These are phyloP conservation scores for Gaeumannomyces tritici DNA, from an alignment of 2,329 filamentous ascomycete genomes.

Conservation along the genomic window DNA sequence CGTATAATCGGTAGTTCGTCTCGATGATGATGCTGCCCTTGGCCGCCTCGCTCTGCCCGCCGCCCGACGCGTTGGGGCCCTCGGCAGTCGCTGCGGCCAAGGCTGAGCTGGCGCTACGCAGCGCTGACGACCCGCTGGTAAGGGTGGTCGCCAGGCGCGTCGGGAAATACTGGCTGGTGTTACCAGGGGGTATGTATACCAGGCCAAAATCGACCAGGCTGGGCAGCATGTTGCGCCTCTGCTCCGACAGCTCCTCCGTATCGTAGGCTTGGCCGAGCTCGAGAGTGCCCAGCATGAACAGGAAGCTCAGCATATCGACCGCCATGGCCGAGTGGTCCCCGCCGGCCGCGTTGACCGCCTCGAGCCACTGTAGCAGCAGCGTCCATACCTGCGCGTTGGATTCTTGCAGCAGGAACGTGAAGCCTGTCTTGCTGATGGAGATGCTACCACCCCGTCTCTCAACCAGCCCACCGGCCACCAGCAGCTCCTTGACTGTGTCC, in stretches of 20 bases:
- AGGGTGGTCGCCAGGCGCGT: conserved; percentile 91
- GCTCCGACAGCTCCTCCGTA: conserved; percentile 70
- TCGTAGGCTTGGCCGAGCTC: conserved; percentile 89
- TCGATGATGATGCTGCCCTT: conserved; percentile 91
- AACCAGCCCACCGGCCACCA: conserved; percentile 74
- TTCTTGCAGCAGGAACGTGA: conserved; percentile 89
- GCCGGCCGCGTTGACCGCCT: conserved; percentile 44
- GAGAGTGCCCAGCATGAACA: conserved; percentile 89
- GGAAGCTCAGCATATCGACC: conserved; percentile 89
- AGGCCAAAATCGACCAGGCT: conserved; percentile 89
- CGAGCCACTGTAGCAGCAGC: conserved; percentile 83
- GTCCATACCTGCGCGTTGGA: conserved; percentile 97
- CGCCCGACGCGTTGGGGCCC: conserved; percentile 35
- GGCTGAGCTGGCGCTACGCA: conserved; percentile 60
- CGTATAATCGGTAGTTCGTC: conserved; percentile 96
- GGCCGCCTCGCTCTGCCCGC: conserved; percentile 29
- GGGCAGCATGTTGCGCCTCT: conserved; percentile 80
- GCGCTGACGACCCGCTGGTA: conserved; percentile 61
- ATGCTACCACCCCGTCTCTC: conserved; percentile 42
- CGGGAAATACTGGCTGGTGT: conserved; percentile 65
- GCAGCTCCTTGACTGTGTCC: conserved; percentile 72
- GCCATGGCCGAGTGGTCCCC: conserved; percentile 37
- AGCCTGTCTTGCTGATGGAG: conserved; percentile 84
- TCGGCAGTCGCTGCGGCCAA: conserved; percentile 57
- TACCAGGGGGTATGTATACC: conserved; percentile 59